A percentile compares a stretch with the other conserved stretches of the same genome.
These are phyloP conservation scores for Cyberlindnera americana DNA, from an alignment of 805 yeast genomes.

Conservation along the genomic window DNA sequence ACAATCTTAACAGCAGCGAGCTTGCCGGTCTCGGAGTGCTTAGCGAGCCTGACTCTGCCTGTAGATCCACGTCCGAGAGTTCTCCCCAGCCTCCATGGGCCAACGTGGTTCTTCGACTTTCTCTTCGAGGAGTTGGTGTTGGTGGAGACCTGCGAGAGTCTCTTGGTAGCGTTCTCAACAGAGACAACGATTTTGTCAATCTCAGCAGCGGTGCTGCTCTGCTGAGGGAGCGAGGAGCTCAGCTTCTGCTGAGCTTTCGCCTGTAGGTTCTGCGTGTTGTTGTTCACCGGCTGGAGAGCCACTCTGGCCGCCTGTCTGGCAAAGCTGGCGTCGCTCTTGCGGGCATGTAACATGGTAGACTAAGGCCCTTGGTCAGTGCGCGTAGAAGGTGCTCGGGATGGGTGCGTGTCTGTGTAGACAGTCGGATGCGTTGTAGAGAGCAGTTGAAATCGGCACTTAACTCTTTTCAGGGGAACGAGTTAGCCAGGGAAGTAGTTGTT, in stretches of 20 bases:
- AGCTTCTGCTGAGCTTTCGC: neutral
- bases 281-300: slow-evolving; percentile 5
- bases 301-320: slow-evolving; percentile 28
- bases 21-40: slow-evolving; percentile 78
- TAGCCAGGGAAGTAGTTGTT: no score
- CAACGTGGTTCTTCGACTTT: slow-evolving; percentile 43
- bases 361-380: neutral
- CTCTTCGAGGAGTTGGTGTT: slow-evolving; percentile 30
- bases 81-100: slow-evolving; percentile 96
- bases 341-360: slow-evolving; percentile 3
- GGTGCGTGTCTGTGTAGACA: neutral
- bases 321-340: slow-evolving; percentile 15
- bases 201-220: slow-evolving; percentile 15
- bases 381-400: neutral
- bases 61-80: slow-evolving; percentile 97
- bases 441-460: no score
- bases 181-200: slow-evolving; percentile 29
- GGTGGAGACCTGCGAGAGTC: slow-evolving; percentile 28
- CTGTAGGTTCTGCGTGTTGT: neutral
- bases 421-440: no score
- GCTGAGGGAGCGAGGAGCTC: slow-evolving; percentile 11
- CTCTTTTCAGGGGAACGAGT: no score
- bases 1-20: slow-evolving; percentile 96
- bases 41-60: slow-evolving; percentile 90
- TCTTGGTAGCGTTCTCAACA: slow-evolving; percentile 30